Conservation (phyloP, 495 filamentous ascomycete species). For the Aspergillus nidulans region DNA sequence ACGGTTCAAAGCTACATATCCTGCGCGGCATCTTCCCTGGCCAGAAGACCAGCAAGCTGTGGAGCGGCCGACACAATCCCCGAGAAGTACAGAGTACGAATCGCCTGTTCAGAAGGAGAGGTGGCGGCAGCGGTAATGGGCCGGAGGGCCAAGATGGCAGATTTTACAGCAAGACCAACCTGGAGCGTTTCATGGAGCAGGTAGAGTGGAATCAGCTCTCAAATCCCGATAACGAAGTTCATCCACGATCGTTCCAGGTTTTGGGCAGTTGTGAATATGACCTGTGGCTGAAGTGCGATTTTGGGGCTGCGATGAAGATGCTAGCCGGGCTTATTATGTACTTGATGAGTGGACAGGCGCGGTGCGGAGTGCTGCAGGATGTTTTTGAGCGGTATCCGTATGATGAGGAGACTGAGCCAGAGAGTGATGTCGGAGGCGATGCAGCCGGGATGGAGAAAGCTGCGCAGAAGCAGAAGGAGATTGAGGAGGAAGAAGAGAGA, state of each 20-base stretch:
- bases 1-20: slow-evolving; percentile 30
- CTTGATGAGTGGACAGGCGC: slow-evolving; percentile 27
- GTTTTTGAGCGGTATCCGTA: slow-evolving; percentile 20
- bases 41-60: slow-evolving; percentile 24
- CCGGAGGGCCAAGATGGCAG: not conserved
- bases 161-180: slow-evolving; percentile 20
- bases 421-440: slow-evolving; percentile 2
- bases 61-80: slow-evolving; percentile 20
- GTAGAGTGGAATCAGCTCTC: slow-evolving; percentile 17
- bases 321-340: slow-evolving; percentile 24
- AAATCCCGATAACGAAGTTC: slow-evolving; percentile 14
- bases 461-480: slow-evolving; percentile 11
- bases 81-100: not conserved
- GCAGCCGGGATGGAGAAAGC: not conserved
- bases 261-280: slow-evolving; percentile 27
- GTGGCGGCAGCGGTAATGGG: not conserved
- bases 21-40: slow-evolving; percentile 29
- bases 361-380: slow-evolving; percentile 24
- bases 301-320: slow-evolving; percentile 13
- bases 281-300: slow-evolving; percentile 24
- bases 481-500: slow-evolving; percentile 11
- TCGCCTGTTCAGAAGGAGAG: not conserved
- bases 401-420: slow-evolving; percentile 7
- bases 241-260: slow-evolving; percentile 21
- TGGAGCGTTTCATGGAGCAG: slow-evolving; percentile 20